Conservation (phyloP, 2,329 filamentous ascomycete species). For the Onygena corvina region DNA sequence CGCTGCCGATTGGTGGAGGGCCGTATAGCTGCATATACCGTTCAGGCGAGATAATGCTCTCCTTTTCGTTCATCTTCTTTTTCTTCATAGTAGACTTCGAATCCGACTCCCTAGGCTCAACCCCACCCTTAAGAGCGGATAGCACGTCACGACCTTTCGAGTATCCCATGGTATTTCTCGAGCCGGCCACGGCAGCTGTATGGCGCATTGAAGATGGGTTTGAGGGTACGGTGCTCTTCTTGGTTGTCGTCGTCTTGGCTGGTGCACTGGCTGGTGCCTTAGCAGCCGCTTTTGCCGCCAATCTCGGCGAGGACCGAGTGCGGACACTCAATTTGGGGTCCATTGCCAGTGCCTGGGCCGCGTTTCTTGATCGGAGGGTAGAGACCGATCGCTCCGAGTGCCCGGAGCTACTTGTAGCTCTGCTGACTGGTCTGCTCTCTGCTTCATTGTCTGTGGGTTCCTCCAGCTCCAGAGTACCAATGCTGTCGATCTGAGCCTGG, state of each 20-base stretch:
- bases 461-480: conserved; percentile 46
- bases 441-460: conserved; percentile 36
- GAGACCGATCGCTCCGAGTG: conserved; percentile 21
- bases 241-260: conserved; percentile 24
- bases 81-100: conserved; percentile 18
- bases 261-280: conserved; percentile 11
- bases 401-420: conserved; percentile 20
- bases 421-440: conserved; percentile 25
- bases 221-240: conserved; percentile 33
- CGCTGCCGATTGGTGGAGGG: conserved; percentile 31
- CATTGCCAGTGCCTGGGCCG: conserved; percentile 30
- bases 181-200: conserved; percentile 53
- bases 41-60: conserved; percentile 28
- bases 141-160: conserved; percentile 53
- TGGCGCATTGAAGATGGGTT: conserved; percentile 46
- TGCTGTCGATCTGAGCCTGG: conserved; percentile 50
- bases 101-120: conserved; percentile 15
- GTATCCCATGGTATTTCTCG: conserved; percentile 74
- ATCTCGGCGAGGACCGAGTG: conserved; percentile 18
- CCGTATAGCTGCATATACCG: conserved; percentile 35
- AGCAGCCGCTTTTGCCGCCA: conserved; percentile 23
- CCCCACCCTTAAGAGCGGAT: conserved; percentile 17
- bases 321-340: conserved; percentile 23
- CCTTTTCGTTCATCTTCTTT: conserved; percentile 12
- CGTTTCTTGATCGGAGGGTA: conserved; percentile 32